Evolutionary conservation across 345 rosid genomes (phyloP).

Genomic region (Gossypium longicalyx): DNA sequence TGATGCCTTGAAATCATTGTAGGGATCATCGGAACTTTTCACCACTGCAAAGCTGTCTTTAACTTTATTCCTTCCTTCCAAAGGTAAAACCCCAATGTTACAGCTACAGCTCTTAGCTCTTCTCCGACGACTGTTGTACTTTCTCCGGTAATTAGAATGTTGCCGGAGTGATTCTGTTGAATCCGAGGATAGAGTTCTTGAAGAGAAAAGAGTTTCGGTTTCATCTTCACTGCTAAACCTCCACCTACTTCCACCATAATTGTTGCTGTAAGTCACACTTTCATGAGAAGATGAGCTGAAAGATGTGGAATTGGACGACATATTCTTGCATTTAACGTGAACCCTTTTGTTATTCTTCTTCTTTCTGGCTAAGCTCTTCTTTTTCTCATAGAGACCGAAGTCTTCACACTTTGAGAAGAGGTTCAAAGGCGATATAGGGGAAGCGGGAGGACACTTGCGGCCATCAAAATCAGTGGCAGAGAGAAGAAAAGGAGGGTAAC

Average conservation of each 20-base stretch:
- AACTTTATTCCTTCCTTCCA: conserved; percentile 33
- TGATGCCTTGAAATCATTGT: conserved; percentile 61
- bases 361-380: conserved; percentile 18
- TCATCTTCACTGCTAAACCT: conserved; percentile 70
- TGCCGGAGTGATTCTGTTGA: conserved; percentile 36
- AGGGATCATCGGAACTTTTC: conserved; percentile 66
- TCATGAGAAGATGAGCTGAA: conserved; percentile 53
- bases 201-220: conserved; percentile 61
- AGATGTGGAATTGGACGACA: conserved; percentile 21
- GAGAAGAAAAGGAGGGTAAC: conserved; percentile 25
- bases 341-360: conserved; percentile 14
- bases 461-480: conserved; percentile 7
- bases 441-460: conserved; percentile 36
- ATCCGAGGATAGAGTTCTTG: conserved; percentile 61
- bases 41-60: conserved; percentile 81
- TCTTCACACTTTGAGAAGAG: conserved; percentile 20
- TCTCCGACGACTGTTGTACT: conserved; percentile 15
- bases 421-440: conserved; percentile 34
- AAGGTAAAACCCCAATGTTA: conserved; percentile 21
- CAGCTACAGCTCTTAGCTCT: conserved; percentile 1
- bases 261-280: conserved; percentile 19
- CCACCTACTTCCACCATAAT: conserved; percentile 18
- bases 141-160: conserved; percentile 6
- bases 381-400: conserved; percentile 28
- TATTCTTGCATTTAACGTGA: conserved; percentile 5